These are phyloP conservation scores for Steccherinum ochraceum DNA, from an alignment of 768 basidiomycete species.

Conservation along the genomic window DNA sequence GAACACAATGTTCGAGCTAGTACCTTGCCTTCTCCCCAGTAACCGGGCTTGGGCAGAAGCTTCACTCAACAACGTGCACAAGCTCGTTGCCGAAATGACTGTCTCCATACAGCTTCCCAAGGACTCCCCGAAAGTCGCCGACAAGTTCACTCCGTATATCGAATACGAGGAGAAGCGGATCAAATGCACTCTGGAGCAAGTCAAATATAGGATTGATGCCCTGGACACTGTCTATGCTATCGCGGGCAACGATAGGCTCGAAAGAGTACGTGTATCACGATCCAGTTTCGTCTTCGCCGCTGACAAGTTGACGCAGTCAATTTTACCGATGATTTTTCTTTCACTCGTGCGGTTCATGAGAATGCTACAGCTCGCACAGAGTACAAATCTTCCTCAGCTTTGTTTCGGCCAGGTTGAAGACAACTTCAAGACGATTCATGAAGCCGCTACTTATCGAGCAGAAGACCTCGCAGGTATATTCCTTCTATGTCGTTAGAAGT, in stretches of 20 bases:
- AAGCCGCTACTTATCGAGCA: too few relatives aligned
- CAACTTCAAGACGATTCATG: too few relatives aligned
- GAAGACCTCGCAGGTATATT: too few relatives aligned
- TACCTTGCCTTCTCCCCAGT: constrained; percentile 7
- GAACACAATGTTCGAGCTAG: constrained; percentile 8
- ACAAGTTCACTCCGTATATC: constrained; percentile 18
- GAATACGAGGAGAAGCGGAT: constrained; percentile 20
- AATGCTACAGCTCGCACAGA: too few relatives aligned
- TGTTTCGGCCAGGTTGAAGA: too few relatives aligned
- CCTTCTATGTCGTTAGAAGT: too few relatives aligned
- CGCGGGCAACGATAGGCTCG: constrained; percentile 24
- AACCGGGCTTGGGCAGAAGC: constrained; percentile 19
- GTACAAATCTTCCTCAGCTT: too few relatives aligned
- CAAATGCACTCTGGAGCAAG: constrained; percentile 19
- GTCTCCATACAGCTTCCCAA: constrained; percentile 10
- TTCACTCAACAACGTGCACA: constrained; percentile 18
- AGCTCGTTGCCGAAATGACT: constrained; percentile 3
- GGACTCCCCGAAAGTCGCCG: constrained; percentile 12
- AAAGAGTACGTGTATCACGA: constrained; percentile 19
- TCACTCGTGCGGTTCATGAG: too few relatives aligned
- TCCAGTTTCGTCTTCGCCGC: not conserved
- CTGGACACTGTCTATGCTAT: constrained; percentile 23
- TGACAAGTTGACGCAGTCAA: not conserved
- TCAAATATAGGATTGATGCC: constrained; percentile 27
- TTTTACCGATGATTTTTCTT: too few relatives aligned